Conservation (phyloP, 441 rosid species). For the Syzygium syzygioides region DNA sequence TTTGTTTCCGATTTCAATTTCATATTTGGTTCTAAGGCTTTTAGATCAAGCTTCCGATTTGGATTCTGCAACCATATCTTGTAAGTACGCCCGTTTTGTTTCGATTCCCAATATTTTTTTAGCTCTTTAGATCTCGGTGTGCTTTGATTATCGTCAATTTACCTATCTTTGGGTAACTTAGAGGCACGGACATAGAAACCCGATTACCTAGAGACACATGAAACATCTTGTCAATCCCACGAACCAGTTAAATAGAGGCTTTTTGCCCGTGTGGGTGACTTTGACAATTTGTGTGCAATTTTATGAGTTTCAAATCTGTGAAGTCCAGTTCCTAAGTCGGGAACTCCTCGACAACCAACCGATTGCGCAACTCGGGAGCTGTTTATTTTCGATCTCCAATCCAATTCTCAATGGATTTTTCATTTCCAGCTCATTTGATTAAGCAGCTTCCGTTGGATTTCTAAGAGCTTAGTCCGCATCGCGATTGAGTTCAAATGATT, state of each 20-base stretch:
- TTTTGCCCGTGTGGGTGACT: too few species aligned
- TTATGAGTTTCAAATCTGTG: too few species aligned
- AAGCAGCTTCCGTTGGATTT: neutral
- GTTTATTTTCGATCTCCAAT: neutral
- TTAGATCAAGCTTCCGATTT: neutral
- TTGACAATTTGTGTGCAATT: too few species aligned
- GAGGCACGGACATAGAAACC: neutral
- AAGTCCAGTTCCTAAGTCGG: neutral
- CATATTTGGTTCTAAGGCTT: neutral
- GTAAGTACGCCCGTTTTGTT: neutral
- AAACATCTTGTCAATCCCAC: neutral
- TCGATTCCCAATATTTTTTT: fast-evolving
- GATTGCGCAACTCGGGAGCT: neutral
- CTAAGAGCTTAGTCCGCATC: too few species aligned
- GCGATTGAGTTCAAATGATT: too few species aligned
- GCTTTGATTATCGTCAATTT: neutral
- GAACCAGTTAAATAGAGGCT: neutral
- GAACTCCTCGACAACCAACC: neutral
- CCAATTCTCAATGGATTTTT: neutral
- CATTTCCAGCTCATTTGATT: neutral
- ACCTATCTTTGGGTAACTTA: fast-evolving
- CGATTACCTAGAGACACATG: fast-evolving
- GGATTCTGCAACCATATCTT: neutral
- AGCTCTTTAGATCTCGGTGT: neutral
- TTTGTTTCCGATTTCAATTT: neutral